Percentiles rank a stretch among this genome's conserved stretches.
These are phyloP conservation scores for Pseudonitzschia multiseries DNA, from an alignment of 108 stramenopile species.

Conservation along the genomic window DNA sequence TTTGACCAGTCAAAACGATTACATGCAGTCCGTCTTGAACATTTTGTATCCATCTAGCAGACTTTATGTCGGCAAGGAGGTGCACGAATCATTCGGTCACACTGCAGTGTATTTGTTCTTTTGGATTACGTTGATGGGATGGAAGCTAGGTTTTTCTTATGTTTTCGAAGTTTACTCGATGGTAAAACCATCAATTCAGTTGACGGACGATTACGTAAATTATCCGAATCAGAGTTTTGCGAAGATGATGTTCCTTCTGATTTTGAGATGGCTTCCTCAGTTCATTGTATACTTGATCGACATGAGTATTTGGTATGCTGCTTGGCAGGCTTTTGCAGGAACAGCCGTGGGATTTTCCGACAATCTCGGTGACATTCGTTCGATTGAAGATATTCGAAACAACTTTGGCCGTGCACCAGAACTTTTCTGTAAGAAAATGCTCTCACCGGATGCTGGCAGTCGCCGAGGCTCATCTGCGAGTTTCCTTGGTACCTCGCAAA, in stretches of 20 bases:
- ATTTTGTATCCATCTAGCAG: conserved; percentile 88
- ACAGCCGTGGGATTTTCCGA: conserved; percentile 91
- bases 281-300: conserved; percentile 96
- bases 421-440: conserved; percentile 87
- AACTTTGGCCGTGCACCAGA: conserved; percentile 88
- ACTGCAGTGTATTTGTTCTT: conserved; percentile 81
- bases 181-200: conserved; percentile 89
- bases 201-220: conserved; percentile 96
- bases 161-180: conserved; percentile 92
- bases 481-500: conserved; percentile 48
- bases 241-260: conserved; percentile 75
- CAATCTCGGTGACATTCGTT: conserved; percentile 87
- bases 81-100: conserved; percentile 85
- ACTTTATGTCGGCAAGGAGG: conserved; percentile 91
- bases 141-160: conserved; percentile 96
- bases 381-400: conserved; percentile 85
- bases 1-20: conserved; percentile 83
- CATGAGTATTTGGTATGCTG: conserved; percentile 95
- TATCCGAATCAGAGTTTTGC: conserved; percentile 87
- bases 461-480: conserved; percentile 84
- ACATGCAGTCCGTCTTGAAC: conserved; percentile 87
- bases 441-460: conserved; percentile 88
- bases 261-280: conserved; percentile 92
- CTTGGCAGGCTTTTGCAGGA: conserved; percentile 95
- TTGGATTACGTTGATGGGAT: conserved; percentile 87